A percentile compares a stretch with the other conserved stretches of the same genome.
These are phyloP conservation scores for Fusarium praegraminearum DNA, from an alignment of 2,329 filamentous ascomycete species.

Conservation along the genomic window DNA sequence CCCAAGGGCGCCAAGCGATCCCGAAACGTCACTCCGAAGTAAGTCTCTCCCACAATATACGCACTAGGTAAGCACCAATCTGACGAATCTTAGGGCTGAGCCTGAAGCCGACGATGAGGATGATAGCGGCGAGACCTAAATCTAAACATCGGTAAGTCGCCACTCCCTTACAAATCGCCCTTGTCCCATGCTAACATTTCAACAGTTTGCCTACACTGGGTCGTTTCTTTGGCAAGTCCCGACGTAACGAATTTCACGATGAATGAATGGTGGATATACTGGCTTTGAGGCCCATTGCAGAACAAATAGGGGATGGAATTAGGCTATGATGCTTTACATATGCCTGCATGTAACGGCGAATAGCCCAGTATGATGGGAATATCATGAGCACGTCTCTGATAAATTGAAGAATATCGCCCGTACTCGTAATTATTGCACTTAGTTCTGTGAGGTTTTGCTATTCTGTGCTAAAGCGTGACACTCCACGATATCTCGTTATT, in stretches of 20 bases:
- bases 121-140: slow-evolving; percentile 18
- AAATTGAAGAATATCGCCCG: slow-evolving; percentile 16
- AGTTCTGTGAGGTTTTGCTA: background rate
- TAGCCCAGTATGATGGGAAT: slow-evolving; percentile 30
- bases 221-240: background rate
- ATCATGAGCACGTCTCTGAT: slow-evolving; percentile 33
- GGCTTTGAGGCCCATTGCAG: slow-evolving; percentile 18
- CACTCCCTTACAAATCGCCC: background rate
- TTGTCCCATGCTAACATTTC: background rate
- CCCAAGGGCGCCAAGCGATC: slow-evolving; percentile 44
- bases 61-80: slow-evolving; percentile 28
- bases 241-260: background rate
- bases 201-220: background rate
- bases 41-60: background rate
- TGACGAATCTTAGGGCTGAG: slow-evolving; percentile 26
- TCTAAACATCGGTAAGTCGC: slow-evolving; percentile 7
- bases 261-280: background rate
- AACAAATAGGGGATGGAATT: slow-evolving; percentile 14
- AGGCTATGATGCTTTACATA: slow-evolving; percentile 28
- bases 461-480: background rate
- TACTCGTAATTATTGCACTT: background rate
- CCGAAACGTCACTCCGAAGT: slow-evolving; percentile 39
- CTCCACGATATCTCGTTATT: background rate
- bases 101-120: slow-evolving; percentile 16
- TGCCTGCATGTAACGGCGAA: slow-evolving; percentile 23